Base-by-base conservation (phyloP, 1,284 basidiomycete species). In the Ustilago esculenta region DNA sequence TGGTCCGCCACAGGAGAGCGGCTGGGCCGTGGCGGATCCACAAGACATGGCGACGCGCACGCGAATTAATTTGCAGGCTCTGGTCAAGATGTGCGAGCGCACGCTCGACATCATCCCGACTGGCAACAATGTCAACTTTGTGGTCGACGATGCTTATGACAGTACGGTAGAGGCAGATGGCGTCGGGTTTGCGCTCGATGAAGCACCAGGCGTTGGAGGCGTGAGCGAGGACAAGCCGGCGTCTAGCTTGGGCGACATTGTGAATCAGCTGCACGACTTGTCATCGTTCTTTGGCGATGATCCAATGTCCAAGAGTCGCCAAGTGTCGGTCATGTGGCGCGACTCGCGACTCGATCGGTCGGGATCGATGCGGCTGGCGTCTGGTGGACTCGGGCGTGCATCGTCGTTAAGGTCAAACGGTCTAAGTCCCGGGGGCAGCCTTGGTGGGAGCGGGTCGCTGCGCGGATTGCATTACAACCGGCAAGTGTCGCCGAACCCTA, bases 191-290 rank as follows among this genome's bases (percentile, higher is more conserved):
- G 53, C 45, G 3, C 51, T 71, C 2, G 65, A 72, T 24, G 72
- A 72, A 12, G 58, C 58, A 15, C 54, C 59, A 0, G 66, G 54
- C 7, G 58, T 55, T 7, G 59, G 56, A 6, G 58, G 55, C 5
- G 14, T 39, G 15, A 41, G 50, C 37, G 69, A 58, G 1, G 53
- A 50, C 5, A 33, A 41, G 24, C 51, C 61, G 29, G 37, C 48
- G 17, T 47, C 52, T 2, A 71, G 70, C 37, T 40, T 81, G 44
- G 77, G 70, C 14, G 72, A 75, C 17, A 59, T 81, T 15, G 78
- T 80, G 27, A 71, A 61, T 18, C 80, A 81, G 71, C 70, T 81
- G 21, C 75, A 79, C 41, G 78, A 81, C 37, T 45, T 81, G 20
- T 76, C 75, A 10, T 63, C 55, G 32, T 81, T 78, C 73, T 81